phyloP scores from a whole-genome alignment of 2,329 filamentous ascomycete species.

The Colletotrichum phormii region DNA sequence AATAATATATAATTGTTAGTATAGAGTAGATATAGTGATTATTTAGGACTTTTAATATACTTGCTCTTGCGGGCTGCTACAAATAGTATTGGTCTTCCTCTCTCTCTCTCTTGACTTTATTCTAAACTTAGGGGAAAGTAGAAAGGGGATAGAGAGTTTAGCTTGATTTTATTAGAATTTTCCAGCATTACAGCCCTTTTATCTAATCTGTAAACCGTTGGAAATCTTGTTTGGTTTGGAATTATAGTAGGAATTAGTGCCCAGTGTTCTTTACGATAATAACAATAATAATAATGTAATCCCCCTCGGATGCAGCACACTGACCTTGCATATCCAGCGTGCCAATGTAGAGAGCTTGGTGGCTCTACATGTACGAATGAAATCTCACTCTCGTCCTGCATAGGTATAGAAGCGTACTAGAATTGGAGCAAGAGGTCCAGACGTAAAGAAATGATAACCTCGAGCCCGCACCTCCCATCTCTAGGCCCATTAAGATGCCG shows the following conservation, averaged over 20 bases:
- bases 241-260: background rate
- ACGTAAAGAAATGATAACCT: background rate
- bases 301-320: background rate
- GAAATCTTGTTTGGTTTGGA: background rate
- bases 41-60: too few relatives aligned
- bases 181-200: background rate
- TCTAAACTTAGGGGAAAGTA: background rate
- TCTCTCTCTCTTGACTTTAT: background rate
- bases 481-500: background rate
- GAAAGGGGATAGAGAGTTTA: background rate
- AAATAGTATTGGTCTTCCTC: background rate
- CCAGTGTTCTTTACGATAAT: background rate
- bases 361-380: background rate
- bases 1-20: too few relatives aligned
- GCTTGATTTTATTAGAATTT: background rate
- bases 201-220: background rate
- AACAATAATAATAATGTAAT: background rate
- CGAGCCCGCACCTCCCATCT: background rate
- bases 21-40: too few relatives aligned
- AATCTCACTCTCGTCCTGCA: background rate
- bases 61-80: too few relatives aligned
- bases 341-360: background rate
- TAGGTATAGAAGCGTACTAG: background rate
- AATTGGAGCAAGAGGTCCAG: background rate
- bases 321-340: conserved; percentile 15